Conservation (phyloP, 805 yeast genomes). For the Starmerella gropengiesseri region DNA sequence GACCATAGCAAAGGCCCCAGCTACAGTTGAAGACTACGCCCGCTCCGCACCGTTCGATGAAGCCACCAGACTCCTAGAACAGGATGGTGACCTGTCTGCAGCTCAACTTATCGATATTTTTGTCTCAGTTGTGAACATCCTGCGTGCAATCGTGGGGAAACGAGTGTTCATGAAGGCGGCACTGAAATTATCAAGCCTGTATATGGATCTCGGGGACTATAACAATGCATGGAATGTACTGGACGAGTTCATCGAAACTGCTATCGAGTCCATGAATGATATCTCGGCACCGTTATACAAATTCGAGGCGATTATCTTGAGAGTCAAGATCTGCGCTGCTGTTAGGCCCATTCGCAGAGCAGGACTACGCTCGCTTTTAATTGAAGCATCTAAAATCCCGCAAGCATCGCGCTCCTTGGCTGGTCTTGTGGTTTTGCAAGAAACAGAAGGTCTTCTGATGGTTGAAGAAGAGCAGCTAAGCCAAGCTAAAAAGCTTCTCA, state of each 20-base stretch:
- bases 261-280: not conserved
- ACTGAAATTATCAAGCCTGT: not conserved
- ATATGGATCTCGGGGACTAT: not conserved
- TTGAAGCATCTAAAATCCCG: not conserved
- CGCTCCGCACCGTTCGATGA: not conserved
- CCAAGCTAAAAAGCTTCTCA: constrained; percentile 3
- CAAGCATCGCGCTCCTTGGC: not conserved
- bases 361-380: not conserved
- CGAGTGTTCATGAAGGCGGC: not conserved
- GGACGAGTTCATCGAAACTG: not conserved
- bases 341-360: not conserved
- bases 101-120: not conserved
- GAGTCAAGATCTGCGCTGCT: not conserved
- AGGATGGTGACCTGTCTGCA: not conserved
- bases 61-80: not conserved
- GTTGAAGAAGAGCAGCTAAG: not conserved
- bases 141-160: not conserved
- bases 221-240: not conserved
- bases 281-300: not conserved
- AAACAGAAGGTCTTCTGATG: not conserved
- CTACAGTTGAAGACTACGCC: not conserved
- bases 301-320: not conserved
- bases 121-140: not conserved
- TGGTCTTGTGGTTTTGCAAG: not conserved
- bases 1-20: not conserved